Percentiles rank a stretch among this genome's conserved stretches.
Evolutionary conservation across 2,329 filamentous ascomycete species (phyloP).

Genomic region (Paecilomyces fulvus): DNA sequence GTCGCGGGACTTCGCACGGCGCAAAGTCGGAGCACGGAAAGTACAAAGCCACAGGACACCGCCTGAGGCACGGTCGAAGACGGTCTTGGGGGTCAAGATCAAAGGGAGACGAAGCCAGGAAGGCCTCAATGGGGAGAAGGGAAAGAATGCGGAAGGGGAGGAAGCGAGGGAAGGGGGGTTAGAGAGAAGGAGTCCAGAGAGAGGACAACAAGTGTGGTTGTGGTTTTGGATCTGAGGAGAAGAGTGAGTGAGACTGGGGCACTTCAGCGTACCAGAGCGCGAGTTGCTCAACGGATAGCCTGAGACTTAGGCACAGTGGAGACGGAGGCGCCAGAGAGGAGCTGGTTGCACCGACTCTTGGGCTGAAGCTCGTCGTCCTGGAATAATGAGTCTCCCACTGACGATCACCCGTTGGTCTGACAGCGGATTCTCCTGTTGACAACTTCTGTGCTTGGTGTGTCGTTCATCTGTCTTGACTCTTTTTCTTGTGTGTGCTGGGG

Average conservation of each 20-base stretch:
- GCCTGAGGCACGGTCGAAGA: constrained; percentile 22
- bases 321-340: neutral
- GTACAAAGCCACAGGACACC: constrained; percentile 30
- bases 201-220: constrained; percentile 3
- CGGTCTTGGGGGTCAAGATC: constrained; percentile 7
- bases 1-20: constrained; percentile 28
- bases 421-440: neutral
- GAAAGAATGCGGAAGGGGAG: constrained; percentile 2
- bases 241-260: neutral
- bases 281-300: neutral
- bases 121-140: constrained; percentile 4
- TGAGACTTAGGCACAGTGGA: neutral
- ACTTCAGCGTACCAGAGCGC: neutral
- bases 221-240: constrained; percentile 3
- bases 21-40: constrained; percentile 20
- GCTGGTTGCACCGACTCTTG: neutral
- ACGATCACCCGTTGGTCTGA: neutral
- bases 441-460: neutral
- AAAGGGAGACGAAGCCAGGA: constrained; percentile 5
- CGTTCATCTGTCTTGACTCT: neutral
- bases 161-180: constrained; percentile 3
- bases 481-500: neutral
- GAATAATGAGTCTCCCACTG: neutral
- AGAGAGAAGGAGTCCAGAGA: constrained; percentile 1
- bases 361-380: no score